These are phyloP conservation scores for Kodamaea nitidulidarum DNA, from an alignment of 805 yeast species.

Conservation along the genomic window DNA sequence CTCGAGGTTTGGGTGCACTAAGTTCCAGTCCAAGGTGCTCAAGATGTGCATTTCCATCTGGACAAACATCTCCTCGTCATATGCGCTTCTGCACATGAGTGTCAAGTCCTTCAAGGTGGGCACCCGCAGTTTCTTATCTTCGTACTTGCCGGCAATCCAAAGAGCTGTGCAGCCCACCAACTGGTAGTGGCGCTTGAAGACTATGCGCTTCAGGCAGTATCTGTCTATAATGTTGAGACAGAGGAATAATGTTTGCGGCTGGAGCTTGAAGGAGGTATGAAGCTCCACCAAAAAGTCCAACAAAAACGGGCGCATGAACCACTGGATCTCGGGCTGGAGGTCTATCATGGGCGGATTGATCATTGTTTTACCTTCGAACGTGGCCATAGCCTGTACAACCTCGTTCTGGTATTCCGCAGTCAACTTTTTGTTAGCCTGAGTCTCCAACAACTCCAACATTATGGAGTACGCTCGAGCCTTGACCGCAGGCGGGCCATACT, in stretches of 20 bases:
- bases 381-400: slow-evolving; percentile 35
- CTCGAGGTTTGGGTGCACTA: slow-evolving; percentile 48
- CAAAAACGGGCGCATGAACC: slow-evolving; percentile 46
- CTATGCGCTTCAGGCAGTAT: slow-evolving; percentile 44
- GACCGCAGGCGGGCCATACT: slow-evolving; percentile 27
- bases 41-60: slow-evolving; percentile 45
- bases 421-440: slow-evolving; percentile 40
- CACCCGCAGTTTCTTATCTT: slow-evolving; percentile 55
- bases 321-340: slow-evolving; percentile 44
- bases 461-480: slow-evolving; percentile 36
- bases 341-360: slow-evolving; percentile 51
- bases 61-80: slow-evolving; percentile 50
- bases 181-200: slow-evolving; percentile 45
- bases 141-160: slow-evolving; percentile 50
- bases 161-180: slow-evolving; percentile 45
- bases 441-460: slow-evolving; percentile 45
- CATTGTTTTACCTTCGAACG: slow-evolving; percentile 37
- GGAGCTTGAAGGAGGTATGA: slow-evolving; percentile 39
- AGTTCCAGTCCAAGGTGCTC: slow-evolving; percentile 41
- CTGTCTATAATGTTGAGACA: slow-evolving; percentile 44
- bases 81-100: slow-evolving; percentile 55
- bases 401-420: slow-evolving; percentile 41
- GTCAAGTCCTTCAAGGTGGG: slow-evolving; percentile 53
- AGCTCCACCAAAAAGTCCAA: slow-evolving; percentile 42
- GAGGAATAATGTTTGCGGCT: slow-evolving; percentile 40